Evolutionary conservation across 192 early-diverging fungal genomes (phyloP), one percentile per base, ranked within the genome.

Genomic region (Tieghemiomyces parasiticus): DNA sequence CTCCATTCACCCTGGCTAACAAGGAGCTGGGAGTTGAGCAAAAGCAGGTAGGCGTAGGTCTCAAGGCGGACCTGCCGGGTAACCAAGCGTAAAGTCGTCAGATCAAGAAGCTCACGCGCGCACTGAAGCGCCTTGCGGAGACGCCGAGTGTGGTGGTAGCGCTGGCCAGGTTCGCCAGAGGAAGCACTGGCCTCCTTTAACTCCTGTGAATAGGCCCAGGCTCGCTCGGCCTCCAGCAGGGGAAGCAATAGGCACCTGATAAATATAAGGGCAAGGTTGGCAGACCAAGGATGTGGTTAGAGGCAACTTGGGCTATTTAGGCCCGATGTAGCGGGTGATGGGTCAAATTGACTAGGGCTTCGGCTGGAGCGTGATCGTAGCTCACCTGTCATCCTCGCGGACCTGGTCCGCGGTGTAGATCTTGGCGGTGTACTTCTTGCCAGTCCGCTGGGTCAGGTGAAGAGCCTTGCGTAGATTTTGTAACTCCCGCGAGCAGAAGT

Each of bases 161-260:
- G 74, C 62, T 86, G 87, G 19, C 85, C 74, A 20, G 79, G 76
- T 35, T 88, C 81, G 34, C 77, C 75, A 44, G 66, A 63, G 24
- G 74, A 68, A 16, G 66, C 63, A 3, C 73, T 74, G 33, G 84
- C 78, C 0, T 61, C 65, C 59, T 86, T 87, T 44, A 88, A 66
- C 61, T 90, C 81, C 86, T 88, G 89, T 24, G 80, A 81, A 56
- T 86, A 87, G 45, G 77, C 73, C 86, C 85, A 91, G 19, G 73
- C 73, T 22, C 88, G 75, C 62, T 91, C 89, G 0, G 82, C 72
- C 53, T 86, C 74, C 60, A 85, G 88, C 9, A 90, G 67, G 28
- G 78, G 62, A 19, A 87, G 62, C 28, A 82, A 72, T 35, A 87
- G 67, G 59, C 76, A 76, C 59, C 80, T 82, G 65, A 46, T 24